Evolutionary conservation across 306 rosid species (phyloP), one percentile per base, ranked within the genome.

Genomic region (Vigna reflexopilosa): DNA sequence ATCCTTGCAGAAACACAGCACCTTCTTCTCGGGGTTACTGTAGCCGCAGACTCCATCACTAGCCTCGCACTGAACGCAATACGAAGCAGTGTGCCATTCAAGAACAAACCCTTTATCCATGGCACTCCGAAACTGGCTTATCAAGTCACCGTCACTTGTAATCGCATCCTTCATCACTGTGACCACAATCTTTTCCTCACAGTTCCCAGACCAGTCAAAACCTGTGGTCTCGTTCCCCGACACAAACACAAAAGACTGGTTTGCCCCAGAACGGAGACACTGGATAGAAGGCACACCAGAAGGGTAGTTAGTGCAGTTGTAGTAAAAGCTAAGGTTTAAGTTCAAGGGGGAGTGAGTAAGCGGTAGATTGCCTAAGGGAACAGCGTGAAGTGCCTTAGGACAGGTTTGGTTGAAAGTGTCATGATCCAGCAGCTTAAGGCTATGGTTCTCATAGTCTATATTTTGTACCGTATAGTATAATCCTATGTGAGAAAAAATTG

Each of bases 101-200:
- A 85, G 84, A 44, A 75, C 77, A 7, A 85, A 85, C 44, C 88
- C 88, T 69, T 82, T 24, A 13, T 24, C 65, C 84, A 85, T 78
- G 67, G 88, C 86, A 24, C 75, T 76, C 38, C 44, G 62, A 78
- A 69, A 82, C 76, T 71, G 68, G 49, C 15, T 65, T 19, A 79
- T 17, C 81, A 82, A 73, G n/a, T 67, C 83, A 5, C 2, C 65
- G 2, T 3, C 52, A 49, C 50, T 45, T 17, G 75, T 69, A 48
- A 85, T 63, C 50, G 47, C 2, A 57, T 80, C 77, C 81, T 69
- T 74, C 88, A 85, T n/a, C 67, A 82, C 88, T 4, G 82, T 55
- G 79, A 68, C 85, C 51, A 22, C 52, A 63, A 85, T 83, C 0
- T 61, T 75, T 16, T 11, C 44, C 47, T 40, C 11, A 4, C 88